Percentiles rank a stretch among this genome's conserved stretches.
Conservation (phyloP, 495 filamentous ascomycete species). For the Penicillium bialowiezense region DNA sequence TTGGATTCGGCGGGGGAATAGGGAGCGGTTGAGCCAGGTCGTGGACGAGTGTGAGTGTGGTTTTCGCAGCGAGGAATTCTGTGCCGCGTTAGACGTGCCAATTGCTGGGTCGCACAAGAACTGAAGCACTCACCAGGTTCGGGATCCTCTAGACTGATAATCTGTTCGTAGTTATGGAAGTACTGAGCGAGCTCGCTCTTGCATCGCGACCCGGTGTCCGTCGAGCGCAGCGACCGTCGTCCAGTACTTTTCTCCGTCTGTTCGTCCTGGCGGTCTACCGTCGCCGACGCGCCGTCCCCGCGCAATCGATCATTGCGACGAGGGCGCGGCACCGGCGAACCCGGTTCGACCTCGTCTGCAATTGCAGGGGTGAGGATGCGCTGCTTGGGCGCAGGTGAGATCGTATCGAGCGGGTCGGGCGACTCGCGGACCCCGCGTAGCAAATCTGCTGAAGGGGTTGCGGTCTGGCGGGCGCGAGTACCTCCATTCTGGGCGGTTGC, state of each 20-base stretch:
- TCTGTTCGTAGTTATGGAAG: slow-evolving; percentile 87
- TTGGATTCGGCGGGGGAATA: slow-evolving; percentile 15
- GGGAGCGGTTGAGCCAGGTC: slow-evolving; percentile 37
- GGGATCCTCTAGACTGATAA: slow-evolving; percentile 76
- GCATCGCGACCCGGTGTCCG: slow-evolving; percentile 55
- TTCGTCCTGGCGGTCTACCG: slow-evolving; percentile 12
- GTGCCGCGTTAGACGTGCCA: slow-evolving; percentile 1
- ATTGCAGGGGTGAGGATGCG: slow-evolving; percentile 8
- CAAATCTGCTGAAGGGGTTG: slow-evolving; percentile 1
- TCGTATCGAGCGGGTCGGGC: slow-evolving; percentile 41
- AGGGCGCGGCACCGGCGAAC: slow-evolving; percentile 13
- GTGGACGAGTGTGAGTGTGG: slow-evolving; percentile 44
- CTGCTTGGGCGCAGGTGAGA: slow-evolving; percentile 27
- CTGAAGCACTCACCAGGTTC: slow-evolving; percentile 69
- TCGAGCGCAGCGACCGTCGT: slow-evolving; percentile 49
- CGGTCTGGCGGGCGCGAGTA: too few species aligned
- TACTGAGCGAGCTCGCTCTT: slow-evolving; percentile 87
- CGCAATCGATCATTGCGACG: slow-evolving; percentile 12
- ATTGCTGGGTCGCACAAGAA: slow-evolving; percentile 7
- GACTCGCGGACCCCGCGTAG: slow-evolving; percentile 23
- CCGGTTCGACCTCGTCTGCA: slow-evolving; percentile 4
- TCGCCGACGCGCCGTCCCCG: neutral
- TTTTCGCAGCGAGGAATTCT: slow-evolving; percentile 46
- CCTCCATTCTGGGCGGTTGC: slow-evolving; percentile 13
- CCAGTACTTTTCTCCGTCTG: slow-evolving; percentile 16